phyloP scores from a whole-genome alignment of 2,329 filamentous ascomycete species.

The Paecilomyces variotii region DNA sequence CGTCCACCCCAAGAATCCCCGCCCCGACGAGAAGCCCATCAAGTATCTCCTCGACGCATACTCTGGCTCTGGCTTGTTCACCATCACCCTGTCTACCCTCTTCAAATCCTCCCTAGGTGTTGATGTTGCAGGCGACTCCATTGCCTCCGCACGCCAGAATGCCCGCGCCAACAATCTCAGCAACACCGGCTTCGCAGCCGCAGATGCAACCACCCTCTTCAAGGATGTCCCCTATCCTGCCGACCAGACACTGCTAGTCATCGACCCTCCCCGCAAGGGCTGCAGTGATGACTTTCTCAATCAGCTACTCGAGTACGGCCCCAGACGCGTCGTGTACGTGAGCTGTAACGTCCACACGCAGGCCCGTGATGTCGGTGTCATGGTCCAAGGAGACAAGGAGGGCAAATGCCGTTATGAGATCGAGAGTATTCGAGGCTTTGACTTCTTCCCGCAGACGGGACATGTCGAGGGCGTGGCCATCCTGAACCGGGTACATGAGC shows the following conservation, averaged over 20 bases:
- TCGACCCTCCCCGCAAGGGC: conserved; percentile 94
- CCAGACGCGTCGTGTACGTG: conserved; percentile 79
- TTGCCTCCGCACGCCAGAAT: conserved; percentile 70
- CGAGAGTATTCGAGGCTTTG: conserved; percentile 85
- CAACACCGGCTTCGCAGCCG: conserved; percentile 77
- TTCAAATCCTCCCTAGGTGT: conserved; percentile 79
- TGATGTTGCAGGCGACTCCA: conserved; percentile 74
- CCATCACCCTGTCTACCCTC: conserved; percentile 77
- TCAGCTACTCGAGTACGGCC: conserved; percentile 72
- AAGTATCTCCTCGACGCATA: conserved; percentile 95
- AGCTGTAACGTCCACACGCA: conserved; percentile 98
- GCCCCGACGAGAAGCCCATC: conserved; percentile 42
- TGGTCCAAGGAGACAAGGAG: conserved; percentile 59
- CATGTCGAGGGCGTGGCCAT: conserved; percentile 61
- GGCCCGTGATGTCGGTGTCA: conserved; percentile 79
- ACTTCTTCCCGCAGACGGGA: conserved; percentile 88
- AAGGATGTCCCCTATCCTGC: conserved; percentile 63
- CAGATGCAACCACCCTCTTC: conserved; percentile 80
- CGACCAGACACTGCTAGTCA: conserved; percentile 82
- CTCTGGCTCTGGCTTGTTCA: conserved; percentile 95
- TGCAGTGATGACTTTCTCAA: conserved; percentile 77
- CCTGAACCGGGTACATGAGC: conserved; percentile 34
- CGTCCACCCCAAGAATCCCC: conserved; percentile 51
- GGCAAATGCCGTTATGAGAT: conserved; percentile 60
- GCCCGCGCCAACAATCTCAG: conserved; percentile 67